Evolutionary conservation across 495 filamentous ascomycete species (phyloP).

Genomic region (Talaromyces ruber): DNA sequence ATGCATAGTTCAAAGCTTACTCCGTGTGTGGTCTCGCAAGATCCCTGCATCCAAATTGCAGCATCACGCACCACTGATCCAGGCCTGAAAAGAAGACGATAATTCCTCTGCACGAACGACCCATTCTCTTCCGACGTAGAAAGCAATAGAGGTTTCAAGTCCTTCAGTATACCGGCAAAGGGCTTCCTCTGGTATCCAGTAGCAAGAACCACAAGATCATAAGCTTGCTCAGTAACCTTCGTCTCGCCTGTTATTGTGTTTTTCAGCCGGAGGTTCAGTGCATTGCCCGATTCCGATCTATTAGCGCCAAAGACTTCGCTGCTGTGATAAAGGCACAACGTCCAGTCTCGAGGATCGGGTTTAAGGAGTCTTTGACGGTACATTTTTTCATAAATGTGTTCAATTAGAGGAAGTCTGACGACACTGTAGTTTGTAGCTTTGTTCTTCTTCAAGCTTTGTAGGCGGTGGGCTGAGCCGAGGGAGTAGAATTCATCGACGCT

Average conservation of each 20-base stretch:
- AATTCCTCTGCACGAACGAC: conserved; percentile 50
- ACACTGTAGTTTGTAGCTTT: conserved; percentile 89
- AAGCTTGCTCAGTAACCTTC: conserved; percentile 38
- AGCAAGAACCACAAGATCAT: conserved; percentile 74
- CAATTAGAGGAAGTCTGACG: conserved; percentile 77
- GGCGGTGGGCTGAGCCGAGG: conserved; percentile 51
- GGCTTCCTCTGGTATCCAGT: conserved; percentile 78
- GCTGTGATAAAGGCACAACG: conserved; percentile 64
- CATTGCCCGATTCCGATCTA: conserved; percentile 33
- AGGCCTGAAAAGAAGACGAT: conserved; percentile 58
- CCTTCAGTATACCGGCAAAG: conserved; percentile 66
- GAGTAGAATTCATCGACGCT: conserved; percentile 67
- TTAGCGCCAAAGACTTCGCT: conserved; percentile 53
- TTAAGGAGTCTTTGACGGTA: conserved; percentile 74
- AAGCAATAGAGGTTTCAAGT: conserved; percentile 53
- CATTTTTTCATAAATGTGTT: conserved; percentile 76
- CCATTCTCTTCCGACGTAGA: conserved; percentile 24
- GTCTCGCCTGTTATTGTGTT: conserved; percentile 5
- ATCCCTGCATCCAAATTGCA: conserved; percentile 91
- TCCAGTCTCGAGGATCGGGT: conserved; percentile 64
- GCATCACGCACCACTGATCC: conserved; percentile 52
- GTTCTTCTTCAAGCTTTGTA: conserved; percentile 52
- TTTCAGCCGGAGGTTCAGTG: conserved; percentile 25
- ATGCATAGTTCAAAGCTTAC: neutral
- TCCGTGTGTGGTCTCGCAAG: conserved; percentile 86